These are phyloP conservation scores for Sporisorium sorghi DNA, from an alignment of 1,284 basidiomycete species.

Conservation along the genomic window DNA sequence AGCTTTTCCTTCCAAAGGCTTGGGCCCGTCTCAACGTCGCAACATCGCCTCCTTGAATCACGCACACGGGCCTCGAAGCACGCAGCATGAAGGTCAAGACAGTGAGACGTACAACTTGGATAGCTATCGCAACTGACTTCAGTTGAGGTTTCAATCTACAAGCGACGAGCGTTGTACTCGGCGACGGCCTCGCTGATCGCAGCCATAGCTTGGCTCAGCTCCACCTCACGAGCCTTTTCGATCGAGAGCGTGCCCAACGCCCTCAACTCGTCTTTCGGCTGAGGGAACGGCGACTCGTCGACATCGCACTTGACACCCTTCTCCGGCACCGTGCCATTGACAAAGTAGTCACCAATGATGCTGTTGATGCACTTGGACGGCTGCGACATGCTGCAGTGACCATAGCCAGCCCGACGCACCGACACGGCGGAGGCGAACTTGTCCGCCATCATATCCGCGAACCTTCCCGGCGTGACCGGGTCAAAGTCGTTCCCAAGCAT, in stretches of 20 bases:
- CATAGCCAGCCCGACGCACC: slow-evolving; percentile 46
- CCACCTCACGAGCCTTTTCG: slow-evolving; percentile 19
- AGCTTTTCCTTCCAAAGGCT: too few relatives aligned
- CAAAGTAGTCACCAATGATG: slow-evolving; percentile 52
- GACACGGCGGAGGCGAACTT: slow-evolving; percentile 40
- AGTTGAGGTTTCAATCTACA: too few relatives aligned
- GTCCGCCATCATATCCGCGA: slow-evolving; percentile 49
- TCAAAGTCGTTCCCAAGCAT: slow-evolving; percentile 55
- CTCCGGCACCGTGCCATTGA: slow-evolving; percentile 47
- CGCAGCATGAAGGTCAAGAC: not conserved
- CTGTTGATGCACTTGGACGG: slow-evolving; percentile 51
- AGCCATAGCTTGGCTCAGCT: slow-evolving; percentile 34
- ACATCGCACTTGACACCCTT: slow-evolving; percentile 46
- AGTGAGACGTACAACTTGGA: too few relatives aligned
- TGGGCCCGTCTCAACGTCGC: too few relatives aligned
- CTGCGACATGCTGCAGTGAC: slow-evolving; percentile 52
- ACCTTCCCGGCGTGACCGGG: slow-evolving; percentile 52
- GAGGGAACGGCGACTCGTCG: slow-evolving; percentile 37
- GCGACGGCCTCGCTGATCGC: slow-evolving; percentile 30
- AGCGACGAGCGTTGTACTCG: slow-evolving; percentile 31
- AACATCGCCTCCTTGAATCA: too few relatives aligned
- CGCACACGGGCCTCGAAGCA: too few relatives aligned
- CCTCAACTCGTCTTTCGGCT: slow-evolving; percentile 26
- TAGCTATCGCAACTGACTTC: too few relatives aligned
- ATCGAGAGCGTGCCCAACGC: slow-evolving; percentile 13